Conservation (phyloP, 2,329 filamentous ascomycete genomes). For the Xylaria polymorpha region DNA sequence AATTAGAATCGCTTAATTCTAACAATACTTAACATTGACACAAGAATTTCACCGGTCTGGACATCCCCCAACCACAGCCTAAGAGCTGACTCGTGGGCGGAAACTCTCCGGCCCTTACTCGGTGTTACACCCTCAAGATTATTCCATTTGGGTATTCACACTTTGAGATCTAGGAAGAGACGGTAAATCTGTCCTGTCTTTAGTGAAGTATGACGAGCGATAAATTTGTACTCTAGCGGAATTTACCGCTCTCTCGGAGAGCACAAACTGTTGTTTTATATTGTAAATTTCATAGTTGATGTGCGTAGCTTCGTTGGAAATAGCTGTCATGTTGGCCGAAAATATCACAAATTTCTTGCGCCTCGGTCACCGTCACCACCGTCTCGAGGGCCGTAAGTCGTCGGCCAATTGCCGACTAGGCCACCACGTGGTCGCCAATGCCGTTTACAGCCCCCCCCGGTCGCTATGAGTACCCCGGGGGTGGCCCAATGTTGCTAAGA, state of each 20-base stretch:
- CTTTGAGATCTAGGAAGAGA: neutral
- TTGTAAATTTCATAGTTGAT: neutral
- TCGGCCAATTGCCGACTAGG: conserved; percentile 2
- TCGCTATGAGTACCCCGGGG: neutral
- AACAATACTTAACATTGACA: too few species aligned
- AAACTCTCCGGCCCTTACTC: neutral
- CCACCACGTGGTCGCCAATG: conserved; percentile 12
- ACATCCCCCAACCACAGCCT: neutral
- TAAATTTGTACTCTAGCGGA: conserved; percentile 5
- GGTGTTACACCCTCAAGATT: neutral
- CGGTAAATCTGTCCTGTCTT: neutral
- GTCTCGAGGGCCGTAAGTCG: neutral
- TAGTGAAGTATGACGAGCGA: neutral
- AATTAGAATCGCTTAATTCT: too few species aligned
- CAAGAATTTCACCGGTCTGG: neutral
- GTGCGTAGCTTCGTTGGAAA: neutral
- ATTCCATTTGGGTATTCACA: neutral
- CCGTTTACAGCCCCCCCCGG: neutral
- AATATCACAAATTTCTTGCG: neutral
- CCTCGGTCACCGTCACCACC: neutral
- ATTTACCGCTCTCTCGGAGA: neutral
- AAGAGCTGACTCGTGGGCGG: neutral
- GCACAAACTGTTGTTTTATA: neutral
- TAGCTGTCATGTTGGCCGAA: neutral
- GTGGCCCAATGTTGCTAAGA: neutral